These are phyloP conservation scores for Gnaphalium uliginosum DNA, from an alignment of 129 eudicot species.

Conservation along the genomic window DNA sequence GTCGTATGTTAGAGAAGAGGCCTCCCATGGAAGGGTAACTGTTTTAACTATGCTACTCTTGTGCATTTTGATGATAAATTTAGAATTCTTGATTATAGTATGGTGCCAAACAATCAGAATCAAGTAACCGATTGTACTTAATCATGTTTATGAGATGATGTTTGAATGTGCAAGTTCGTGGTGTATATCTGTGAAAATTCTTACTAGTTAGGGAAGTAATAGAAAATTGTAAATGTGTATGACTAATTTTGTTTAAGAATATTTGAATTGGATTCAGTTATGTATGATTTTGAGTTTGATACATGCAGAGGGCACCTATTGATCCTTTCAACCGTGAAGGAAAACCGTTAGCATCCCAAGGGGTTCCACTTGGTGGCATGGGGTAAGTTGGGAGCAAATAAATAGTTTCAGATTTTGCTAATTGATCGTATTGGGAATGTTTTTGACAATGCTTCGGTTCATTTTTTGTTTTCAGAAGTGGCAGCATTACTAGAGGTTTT, in stretches of 20 bases:
- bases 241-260: not conserved
- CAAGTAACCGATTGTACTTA: not conserved
- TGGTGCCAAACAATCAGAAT: not conserved
- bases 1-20: conserved; percentile 94
- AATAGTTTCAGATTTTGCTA: not conserved
- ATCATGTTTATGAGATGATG: not conserved
- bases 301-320: conserved; percentile 88
- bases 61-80: not conserved
- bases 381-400: conserved; percentile 52
- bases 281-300: not conserved
- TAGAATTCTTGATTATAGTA: not conserved
- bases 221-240: not conserved
- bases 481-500: conserved; percentile 96
- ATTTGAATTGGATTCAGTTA: conserved; percentile 2
- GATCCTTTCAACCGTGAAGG: conserved; percentile 84
- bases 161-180: not conserved
- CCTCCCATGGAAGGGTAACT: conserved; percentile 97
- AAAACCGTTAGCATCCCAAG: conserved; percentile 78
- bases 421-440: not conserved
- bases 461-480: conserved; percentile 61
- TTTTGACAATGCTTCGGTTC: conserved; percentile 20
- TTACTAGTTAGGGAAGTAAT: not conserved
- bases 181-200: not conserved
- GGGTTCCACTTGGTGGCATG: conserved; percentile 95
- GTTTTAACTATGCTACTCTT: conserved; percentile 15